Conservation (phyloP, 179 eudicot genomes). For the Spinacia oleracea region DNA sequence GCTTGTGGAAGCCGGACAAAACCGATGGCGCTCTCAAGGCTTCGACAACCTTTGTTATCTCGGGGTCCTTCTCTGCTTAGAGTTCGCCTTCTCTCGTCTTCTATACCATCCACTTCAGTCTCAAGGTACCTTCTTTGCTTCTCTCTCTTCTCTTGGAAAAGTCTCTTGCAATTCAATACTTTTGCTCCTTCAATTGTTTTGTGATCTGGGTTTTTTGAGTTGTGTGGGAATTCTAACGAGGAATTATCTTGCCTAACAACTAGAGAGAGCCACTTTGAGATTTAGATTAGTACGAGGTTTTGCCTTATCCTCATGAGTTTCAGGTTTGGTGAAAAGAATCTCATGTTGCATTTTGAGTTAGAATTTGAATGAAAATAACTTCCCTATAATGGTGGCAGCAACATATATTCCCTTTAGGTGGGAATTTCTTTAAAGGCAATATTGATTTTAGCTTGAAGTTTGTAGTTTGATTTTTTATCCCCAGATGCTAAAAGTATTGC, state of each 20-base stretch:
- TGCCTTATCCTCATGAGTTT: not conserved
- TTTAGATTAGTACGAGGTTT: not conserved
- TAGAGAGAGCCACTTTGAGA: not conserved
- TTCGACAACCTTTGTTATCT: conserved; percentile 56
- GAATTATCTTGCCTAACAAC: too few relatives aligned
- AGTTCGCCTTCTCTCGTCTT: conserved; percentile 44
- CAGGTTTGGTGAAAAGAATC: not conserved
- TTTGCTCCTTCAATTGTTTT: too few relatives aligned
- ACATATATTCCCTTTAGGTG: too few relatives aligned
- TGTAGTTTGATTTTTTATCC: too few relatives aligned
- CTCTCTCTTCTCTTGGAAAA: not conserved
- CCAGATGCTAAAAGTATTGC: not conserved
- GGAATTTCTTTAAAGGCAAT: too few relatives aligned
- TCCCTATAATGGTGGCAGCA: too few relatives aligned
- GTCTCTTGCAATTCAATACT: not conserved
- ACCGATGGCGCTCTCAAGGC: conserved; percentile 69
- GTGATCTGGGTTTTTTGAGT: too few relatives aligned
- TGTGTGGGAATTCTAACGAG: not conserved
- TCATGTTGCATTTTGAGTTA: too few relatives aligned
- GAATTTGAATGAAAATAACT: too few relatives aligned
- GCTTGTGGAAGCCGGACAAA: not conserved
- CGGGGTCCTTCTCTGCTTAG: conserved; percentile 51
- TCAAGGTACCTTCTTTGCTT: conserved; percentile 11
- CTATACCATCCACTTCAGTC: conserved; percentile 15
- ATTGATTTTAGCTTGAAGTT: too few relatives aligned